A percentile compares a stretch with the other conserved stretches of the same genome.
These are phyloP conservation scores for Emergomyces africanus DNA, from an alignment of 2,329 filamentous ascomycete genomes.

Conservation along the genomic window DNA sequence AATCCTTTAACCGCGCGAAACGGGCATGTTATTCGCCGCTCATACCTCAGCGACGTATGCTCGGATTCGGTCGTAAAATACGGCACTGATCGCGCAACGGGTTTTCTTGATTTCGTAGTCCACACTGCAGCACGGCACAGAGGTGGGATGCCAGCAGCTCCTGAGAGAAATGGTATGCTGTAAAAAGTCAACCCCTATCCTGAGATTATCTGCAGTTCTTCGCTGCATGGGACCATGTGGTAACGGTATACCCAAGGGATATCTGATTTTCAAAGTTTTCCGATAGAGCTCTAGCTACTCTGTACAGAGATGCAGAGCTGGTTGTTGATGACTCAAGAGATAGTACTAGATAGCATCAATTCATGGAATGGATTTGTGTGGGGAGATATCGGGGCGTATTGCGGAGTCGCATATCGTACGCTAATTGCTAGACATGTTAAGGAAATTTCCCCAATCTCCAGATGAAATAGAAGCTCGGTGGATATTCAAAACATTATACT, in stretches of 20 bases:
- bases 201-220: neutral
- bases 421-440: too few relatives aligned
- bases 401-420: neutral
- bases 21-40: neutral
- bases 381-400: neutral
- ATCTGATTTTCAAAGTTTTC: too few relatives aligned
- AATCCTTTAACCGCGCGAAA: neutral
- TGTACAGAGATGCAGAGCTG: too few relatives aligned
- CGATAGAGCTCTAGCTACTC: too few relatives aligned
- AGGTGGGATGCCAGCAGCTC: neutral
- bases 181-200: neutral
- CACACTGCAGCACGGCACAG: neutral
- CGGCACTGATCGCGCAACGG: neutral
- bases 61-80: neutral
- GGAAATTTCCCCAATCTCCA: neutral
- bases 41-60: neutral
- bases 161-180: neutral
- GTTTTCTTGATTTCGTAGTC: neutral
- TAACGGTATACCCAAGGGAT: neutral
- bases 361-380: neutral
- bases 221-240: neutral
- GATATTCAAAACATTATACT: neutral
- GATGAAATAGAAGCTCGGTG: neutral
- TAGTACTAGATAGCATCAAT: too few relatives aligned
- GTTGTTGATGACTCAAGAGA: too few relatives aligned